These are phyloP conservation scores for Solanum dulcamara DNA, from an alignment of 257 asterid species.

Conservation along the genomic window DNA sequence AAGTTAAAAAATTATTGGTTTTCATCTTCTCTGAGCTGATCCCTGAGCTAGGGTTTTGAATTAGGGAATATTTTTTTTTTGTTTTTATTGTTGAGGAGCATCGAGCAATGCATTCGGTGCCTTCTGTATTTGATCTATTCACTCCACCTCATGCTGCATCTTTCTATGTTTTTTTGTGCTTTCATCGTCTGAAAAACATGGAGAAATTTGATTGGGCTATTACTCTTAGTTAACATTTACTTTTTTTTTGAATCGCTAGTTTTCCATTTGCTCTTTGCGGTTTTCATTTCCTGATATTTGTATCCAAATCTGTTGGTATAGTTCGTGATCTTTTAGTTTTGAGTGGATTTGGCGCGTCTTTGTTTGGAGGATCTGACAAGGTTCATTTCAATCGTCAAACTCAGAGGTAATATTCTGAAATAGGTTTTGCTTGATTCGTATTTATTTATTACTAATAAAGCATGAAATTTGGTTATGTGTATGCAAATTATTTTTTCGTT, in stretches of 20 bases:
- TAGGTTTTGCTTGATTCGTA: background rate
- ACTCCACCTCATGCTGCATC: slow-evolving; percentile 20
- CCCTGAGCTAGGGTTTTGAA: background rate
- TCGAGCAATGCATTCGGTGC: slow-evolving; percentile 71
- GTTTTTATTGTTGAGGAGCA: slow-evolving; percentile 30
- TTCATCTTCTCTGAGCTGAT: background rate
- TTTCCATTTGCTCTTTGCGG: slow-evolving; percentile 1
- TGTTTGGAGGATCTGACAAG: background rate
- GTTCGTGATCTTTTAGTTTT: background rate
- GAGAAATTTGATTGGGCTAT: slow-evolving; percentile 52
- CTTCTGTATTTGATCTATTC: slow-evolving; percentile 19
- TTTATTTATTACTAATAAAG: background rate
- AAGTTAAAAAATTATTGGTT: no score
- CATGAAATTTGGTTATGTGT: background rate
- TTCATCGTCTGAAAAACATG: slow-evolving; percentile 52
- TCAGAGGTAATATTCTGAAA: background rate
- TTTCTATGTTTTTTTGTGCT: slow-evolving; percentile 45
- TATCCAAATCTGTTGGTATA: background rate
- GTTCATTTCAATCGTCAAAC: background rate
- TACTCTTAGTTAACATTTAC: slow-evolving; percentile 28
- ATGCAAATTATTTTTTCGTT: background rate
- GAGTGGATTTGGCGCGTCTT: background rate
- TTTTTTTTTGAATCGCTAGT: background rate
- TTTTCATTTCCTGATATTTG: background rate
- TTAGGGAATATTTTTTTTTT: slow-evolving; percentile 9